Percentiles rank a stretch among this genome's conserved stretches.
These are phyloP conservation scores for Trypanosoma cruzi DNA, from an alignment of 208 protist genomes.

Conservation along the genomic window DNA sequence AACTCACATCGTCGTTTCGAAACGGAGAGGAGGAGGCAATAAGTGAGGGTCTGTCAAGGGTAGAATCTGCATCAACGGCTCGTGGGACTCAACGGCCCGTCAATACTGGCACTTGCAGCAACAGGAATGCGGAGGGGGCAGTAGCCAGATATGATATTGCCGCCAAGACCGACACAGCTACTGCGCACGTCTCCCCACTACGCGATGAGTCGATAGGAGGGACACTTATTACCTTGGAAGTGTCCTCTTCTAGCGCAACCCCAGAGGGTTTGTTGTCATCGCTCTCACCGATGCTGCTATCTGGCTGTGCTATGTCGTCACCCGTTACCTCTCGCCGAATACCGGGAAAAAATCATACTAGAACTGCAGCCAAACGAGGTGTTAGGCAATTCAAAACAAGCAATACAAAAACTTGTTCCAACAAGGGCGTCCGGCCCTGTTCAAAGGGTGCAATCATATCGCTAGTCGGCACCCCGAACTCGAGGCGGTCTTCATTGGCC, in stretches of 20 bases:
- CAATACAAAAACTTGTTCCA: not conserved
- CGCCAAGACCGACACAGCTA: not conserved
- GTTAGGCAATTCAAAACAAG: not conserved
- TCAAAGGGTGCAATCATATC: not conserved
- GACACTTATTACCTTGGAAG: constrained; percentile 5
- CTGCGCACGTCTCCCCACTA: not conserved
- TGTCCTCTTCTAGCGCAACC: constrained; percentile 15
- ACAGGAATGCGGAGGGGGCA: not conserved
- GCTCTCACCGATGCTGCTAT: not conserved
- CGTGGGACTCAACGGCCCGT: not conserved
- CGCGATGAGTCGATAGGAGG: not conserved
- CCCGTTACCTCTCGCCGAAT: not conserved
- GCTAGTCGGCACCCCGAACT: not conserved
- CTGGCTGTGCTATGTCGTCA: not conserved
- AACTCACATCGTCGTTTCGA: not conserved
- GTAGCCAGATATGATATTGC: not conserved
- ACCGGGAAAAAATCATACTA: not conserved
- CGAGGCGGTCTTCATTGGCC: constrained; percentile 1
- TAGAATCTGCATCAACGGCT: not conserved
- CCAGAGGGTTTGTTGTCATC: not conserved
- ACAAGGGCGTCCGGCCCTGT: not conserved
- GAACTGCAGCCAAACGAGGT: not conserved
- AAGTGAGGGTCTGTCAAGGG: constrained; percentile 6
- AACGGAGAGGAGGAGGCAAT: not conserved
- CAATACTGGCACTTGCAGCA: not conserved